Percentiles rank a stretch among this genome's conserved stretches.
phyloP scores from a whole-genome alignment of 768 basidiomycete species.

The Sarcomyxa edulis region DNA sequence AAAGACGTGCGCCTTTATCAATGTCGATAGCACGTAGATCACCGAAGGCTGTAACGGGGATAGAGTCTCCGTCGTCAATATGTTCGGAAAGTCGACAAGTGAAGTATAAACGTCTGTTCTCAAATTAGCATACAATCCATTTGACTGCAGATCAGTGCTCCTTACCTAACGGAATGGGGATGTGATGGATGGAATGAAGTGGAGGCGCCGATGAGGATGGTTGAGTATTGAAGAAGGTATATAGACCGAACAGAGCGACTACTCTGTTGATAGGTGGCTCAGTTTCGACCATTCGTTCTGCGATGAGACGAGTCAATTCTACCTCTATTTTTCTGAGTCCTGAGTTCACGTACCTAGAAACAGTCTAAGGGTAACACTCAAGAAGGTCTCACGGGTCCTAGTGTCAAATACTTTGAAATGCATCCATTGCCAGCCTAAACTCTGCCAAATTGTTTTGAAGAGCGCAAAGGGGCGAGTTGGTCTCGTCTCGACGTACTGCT shows the following conservation, averaged over 20 bases:
- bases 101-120: conserved; percentile 50
- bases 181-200: conserved; percentile 44
- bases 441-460: conserved; percentile 68
- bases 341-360: conserved; percentile 43
- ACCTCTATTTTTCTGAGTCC: not conserved
- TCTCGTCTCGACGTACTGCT: conserved; percentile 33
- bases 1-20: conserved; percentile 49
- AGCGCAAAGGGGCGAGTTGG: conserved; percentile 50
- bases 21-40: conserved; percentile 39
- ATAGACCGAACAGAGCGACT: conserved; percentile 63
- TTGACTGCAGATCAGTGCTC: conserved; percentile 5
- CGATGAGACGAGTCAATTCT: conserved; percentile 2
- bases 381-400: conserved; percentile 57
- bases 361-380: conserved; percentile 52
- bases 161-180: conserved; percentile 59
- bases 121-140: conserved; percentile 3
- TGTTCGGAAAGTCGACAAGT: conserved; percentile 43
- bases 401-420: conserved; percentile 72
- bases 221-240: conserved; percentile 68
- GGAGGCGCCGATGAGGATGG: conserved; percentile 47
- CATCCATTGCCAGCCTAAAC: conserved; percentile 68
- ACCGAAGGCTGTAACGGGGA: conserved; percentile 45
- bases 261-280: conserved; percentile 51
- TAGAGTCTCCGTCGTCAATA: conserved; percentile 33
- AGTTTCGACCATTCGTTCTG: conserved; percentile 49